Percentiles rank a stretch among this genome's conserved stretches.
Evolutionary conservation across 2,329 filamentous ascomycete genomes (phyloP).

Genomic region (Monilinia aucupariae): DNA sequence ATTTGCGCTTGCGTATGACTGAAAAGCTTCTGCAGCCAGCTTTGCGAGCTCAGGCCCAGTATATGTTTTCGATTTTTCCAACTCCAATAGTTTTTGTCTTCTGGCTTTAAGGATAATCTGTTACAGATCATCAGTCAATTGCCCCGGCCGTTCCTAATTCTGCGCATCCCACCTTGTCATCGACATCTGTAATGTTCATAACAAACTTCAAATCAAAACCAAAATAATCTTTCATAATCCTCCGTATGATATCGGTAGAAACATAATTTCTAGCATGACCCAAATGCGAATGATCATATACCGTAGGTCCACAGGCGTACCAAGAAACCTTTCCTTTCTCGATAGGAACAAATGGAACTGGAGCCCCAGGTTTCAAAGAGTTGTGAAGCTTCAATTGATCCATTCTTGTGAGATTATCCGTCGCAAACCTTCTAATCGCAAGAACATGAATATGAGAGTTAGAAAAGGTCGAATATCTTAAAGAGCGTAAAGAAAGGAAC

Average conservation of each 20-base stretch:
- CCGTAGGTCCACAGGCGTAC: constrained; percentile 68
- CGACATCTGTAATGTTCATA: constrained; percentile 68
- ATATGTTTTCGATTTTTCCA: constrained; percentile 65
- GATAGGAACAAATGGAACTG: constrained; percentile 27
- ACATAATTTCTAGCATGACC: constrained; percentile 69
- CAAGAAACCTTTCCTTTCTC: constrained; percentile 43
- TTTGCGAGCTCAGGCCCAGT: constrained; percentile 43
- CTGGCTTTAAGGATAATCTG: constrained; percentile 46
- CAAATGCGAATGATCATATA: constrained; percentile 62
- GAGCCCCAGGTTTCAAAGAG: constrained; percentile 31
- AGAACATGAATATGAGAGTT: constrained; percentile 16
- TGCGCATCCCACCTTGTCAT: constrained; percentile 46
- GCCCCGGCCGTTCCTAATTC: background rate
- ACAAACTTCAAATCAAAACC: constrained; percentile 62
- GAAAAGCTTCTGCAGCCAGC: constrained; percentile 49
- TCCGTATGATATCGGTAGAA: constrained; percentile 63
- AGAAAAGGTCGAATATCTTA: constrained; percentile 4
- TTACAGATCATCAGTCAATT: constrained; percentile 7
- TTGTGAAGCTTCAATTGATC: constrained; percentile 34
- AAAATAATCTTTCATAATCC: constrained; percentile 65
- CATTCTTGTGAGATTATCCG: constrained; percentile 20
- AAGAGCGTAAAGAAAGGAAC: constrained; percentile 18
- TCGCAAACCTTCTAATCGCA: constrained; percentile 18
- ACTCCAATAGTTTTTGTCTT: constrained; percentile 74
- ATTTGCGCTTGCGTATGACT: constrained; percentile 50